These are phyloP conservation scores for Theobroma grandiflorum DNA, from an alignment of 441 rosid genomes.

Conservation along the genomic window DNA sequence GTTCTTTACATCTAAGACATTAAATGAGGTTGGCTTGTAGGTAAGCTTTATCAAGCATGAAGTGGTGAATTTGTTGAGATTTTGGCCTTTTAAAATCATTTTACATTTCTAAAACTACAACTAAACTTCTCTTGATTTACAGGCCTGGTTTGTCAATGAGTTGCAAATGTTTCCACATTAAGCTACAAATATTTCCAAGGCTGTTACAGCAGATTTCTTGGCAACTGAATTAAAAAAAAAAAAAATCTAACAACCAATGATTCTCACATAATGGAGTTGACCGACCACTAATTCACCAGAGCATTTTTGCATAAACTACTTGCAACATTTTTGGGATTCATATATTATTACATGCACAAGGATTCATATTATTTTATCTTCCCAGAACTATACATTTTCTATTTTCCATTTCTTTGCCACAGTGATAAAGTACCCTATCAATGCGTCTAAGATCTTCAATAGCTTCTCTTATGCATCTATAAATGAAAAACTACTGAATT, in stretches of 20 bases:
- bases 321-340: background rate
- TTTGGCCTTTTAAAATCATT: background rate
- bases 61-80: background rate
- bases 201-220: background rate
- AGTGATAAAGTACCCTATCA: background rate
- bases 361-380: background rate
- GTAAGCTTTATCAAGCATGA: constrained; percentile 1
- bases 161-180: background rate
- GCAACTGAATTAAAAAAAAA: background rate
- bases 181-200: background rate
- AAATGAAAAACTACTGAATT: background rate
- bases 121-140: background rate
- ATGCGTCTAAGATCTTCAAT: constrained; percentile 9
- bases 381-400: background rate
- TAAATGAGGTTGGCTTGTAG: background rate
- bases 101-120: background rate
- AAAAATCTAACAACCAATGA: background rate
- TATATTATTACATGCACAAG: background rate
- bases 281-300: background rate
- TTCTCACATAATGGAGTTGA: background rate
- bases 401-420: background rate
- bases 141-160: background rate
- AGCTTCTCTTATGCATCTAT: constrained; percentile 8
- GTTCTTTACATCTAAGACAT: background rate
- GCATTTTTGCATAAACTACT: background rate